Percentiles rank a stretch among this genome's conserved stretches.
Evolutionary conservation across 352 stramenopile species (phyloP).

Genomic region (Globisporangium emineosum): DNA sequence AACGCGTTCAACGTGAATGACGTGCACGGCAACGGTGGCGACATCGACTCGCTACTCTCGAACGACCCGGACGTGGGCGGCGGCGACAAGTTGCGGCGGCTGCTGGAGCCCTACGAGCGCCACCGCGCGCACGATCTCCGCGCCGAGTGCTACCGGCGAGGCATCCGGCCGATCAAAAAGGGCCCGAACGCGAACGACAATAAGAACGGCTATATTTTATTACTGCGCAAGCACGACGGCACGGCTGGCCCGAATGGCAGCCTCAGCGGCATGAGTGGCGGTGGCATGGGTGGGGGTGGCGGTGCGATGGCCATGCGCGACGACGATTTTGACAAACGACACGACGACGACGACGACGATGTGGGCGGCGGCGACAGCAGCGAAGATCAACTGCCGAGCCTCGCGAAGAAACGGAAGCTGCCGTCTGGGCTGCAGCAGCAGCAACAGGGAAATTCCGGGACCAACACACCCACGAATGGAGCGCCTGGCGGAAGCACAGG

Average conservation of each 20-base stretch:
- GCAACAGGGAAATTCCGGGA: slow-evolving; percentile 1
- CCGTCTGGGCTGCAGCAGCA: slow-evolving; percentile 20
- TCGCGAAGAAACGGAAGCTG: slow-evolving; percentile 57
- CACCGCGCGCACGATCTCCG: slow-evolving; percentile 72
- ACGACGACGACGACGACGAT: slow-evolving; percentile 24
- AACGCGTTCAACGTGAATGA: slow-evolving; percentile 29
- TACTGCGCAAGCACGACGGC: slow-evolving; percentile 63
- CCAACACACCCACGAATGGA: slow-evolving; percentile 14
- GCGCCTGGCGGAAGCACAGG: neutral
- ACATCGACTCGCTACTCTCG: slow-evolving; percentile 72
- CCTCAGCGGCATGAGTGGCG: neutral
- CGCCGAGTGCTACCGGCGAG: slow-evolving; percentile 75
- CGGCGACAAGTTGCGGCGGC: slow-evolving; percentile 32
- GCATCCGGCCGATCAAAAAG: slow-evolving; percentile 79
- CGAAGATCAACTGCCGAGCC: slow-evolving; percentile 16
- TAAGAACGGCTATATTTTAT: slow-evolving; percentile 74
- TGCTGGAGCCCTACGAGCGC: slow-evolving; percentile 71
- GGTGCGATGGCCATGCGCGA: slow-evolving; percentile 9
- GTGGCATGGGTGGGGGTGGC: too few species aligned
- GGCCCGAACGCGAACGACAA: slow-evolving; percentile 82
- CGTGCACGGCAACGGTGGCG: slow-evolving; percentile 42
- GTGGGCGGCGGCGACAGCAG: slow-evolving; percentile 20
- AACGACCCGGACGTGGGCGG: slow-evolving; percentile 28
- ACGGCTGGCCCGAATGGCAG: slow-evolving; percentile 17
- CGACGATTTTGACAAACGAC: slow-evolving; percentile 16